phyloP scores from a whole-genome alignment of 495 filamentous ascomycete species.

The Podospora didyma region DNA sequence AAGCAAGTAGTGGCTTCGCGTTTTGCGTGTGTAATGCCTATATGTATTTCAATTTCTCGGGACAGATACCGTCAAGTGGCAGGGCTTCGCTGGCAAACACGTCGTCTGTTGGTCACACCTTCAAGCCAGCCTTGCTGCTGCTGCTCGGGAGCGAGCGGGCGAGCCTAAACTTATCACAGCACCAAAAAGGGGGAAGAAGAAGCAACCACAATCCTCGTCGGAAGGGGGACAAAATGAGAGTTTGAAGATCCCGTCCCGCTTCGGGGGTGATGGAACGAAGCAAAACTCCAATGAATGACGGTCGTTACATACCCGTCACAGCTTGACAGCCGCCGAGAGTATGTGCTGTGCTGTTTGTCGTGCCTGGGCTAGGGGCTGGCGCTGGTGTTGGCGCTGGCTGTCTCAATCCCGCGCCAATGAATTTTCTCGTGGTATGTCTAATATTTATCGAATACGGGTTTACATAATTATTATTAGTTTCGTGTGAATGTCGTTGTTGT shows the following conservation, averaged over 20 bases:
- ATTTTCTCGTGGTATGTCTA: too few species aligned
- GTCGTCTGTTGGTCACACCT: not conserved
- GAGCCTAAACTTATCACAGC: too few species aligned
- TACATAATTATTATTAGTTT: not conserved
- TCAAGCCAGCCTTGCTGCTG: not conserved
- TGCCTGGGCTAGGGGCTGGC: not conserved
- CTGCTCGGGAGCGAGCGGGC: too few species aligned
- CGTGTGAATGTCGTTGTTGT: not conserved
- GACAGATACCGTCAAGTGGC: too few species aligned
- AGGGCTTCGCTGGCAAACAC: not conserved
- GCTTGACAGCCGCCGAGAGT: slow-evolving; percentile 9
- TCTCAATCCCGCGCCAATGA: too few species aligned
- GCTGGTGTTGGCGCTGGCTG: too few species aligned
- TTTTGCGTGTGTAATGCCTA: too few species aligned
- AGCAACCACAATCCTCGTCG: not conserved
- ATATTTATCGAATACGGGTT: too few species aligned
- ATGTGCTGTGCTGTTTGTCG: not conserved
- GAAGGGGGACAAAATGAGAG: not conserved
- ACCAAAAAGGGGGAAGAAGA: not conserved
- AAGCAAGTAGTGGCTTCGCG: too few species aligned
- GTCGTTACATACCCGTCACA: slow-evolving; percentile 10
- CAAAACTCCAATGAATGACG: slow-evolving; percentile 3
- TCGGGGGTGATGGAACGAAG: not conserved
- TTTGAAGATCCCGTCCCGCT: not conserved
- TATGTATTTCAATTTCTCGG: too few species aligned